Evolutionary conservation across 1,284 basidiomycete genomes (phyloP).

Genomic region (Pterulicium gracile): DNA sequence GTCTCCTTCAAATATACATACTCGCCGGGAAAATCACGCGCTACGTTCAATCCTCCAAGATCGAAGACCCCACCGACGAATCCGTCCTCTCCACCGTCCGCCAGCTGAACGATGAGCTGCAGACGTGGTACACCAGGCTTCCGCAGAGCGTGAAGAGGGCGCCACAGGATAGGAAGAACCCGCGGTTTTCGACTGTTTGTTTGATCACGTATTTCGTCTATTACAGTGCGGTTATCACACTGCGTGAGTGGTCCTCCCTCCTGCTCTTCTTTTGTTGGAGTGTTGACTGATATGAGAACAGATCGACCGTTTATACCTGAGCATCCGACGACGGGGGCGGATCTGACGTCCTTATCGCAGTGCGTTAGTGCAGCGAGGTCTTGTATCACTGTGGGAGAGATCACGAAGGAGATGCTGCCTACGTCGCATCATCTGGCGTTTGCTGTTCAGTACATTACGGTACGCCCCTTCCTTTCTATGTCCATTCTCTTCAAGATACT

Average conservation of each 20-base stretch:
- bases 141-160: conserved; percentile 10
- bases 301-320: conserved; percentile 15
- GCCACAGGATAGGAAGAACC: conserved; percentile 9
- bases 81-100: conserved; percentile 5
- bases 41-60: conserved; percentile 11
- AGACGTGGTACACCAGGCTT: conserved; percentile 10
- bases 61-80: conserved; percentile 10
- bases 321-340: conserved; percentile 6
- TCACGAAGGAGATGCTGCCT: conserved; percentile 14
- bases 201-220: conserved; percentile 14
- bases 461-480: conserved; percentile 1
- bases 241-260: conserved; percentile 10
- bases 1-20: conserved; percentile 12
- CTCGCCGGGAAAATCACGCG: conserved; percentile 13
- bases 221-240: conserved; percentile 13
- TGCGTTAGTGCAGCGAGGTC: conserved; percentile 13
- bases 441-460: conserved; percentile 13
- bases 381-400: conserved; percentile 14
- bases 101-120: conserved; percentile 10
- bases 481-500: too few species aligned
- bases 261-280: background rate
- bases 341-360: conserved; percentile 11
- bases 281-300: conserved; percentile 1
- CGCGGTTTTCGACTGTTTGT: conserved; percentile 11
- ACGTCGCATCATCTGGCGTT: conserved; percentile 14